A percentile compares a stretch with the other conserved stretches of the same genome.
phyloP scores from a whole-genome alignment of 257 asterid genomes.

The Capsicum rhomboideum region DNA sequence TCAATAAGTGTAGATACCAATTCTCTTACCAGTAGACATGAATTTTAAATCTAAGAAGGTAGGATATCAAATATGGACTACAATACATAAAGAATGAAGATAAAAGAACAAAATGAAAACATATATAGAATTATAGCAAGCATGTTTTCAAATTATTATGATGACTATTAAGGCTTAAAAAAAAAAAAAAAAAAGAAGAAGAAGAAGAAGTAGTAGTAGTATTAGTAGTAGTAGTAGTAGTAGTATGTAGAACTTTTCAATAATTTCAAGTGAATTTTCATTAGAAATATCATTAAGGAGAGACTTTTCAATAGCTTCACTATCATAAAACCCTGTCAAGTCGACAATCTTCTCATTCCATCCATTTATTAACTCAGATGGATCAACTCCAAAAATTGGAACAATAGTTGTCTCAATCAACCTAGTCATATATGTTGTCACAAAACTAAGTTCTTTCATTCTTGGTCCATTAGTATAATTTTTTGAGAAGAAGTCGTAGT shows the following conservation, averaged over 20 bases:
- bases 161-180: neutral
- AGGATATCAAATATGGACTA: neutral
- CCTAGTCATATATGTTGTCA: constrained; percentile 38
- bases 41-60: neutral
- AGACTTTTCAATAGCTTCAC: constrained; percentile 48
- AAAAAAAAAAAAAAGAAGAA: too few species aligned
- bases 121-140: neutral
- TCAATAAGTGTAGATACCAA: neutral
- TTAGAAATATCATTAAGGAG: constrained; percentile 35
- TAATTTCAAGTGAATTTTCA: constrained; percentile 33
- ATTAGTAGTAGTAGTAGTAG: too few species aligned
- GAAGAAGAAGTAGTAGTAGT: too few species aligned
- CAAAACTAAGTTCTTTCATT: constrained; percentile 28
- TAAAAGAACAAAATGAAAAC: neutral
- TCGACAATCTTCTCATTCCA: constrained; percentile 62
- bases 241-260: constrained; percentile 24
- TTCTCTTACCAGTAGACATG: neutral
- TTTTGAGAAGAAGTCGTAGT: neutral
- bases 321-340: constrained; percentile 37
- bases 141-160: neutral
- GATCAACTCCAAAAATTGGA: constrained; percentile 59
- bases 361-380: constrained; percentile 41
- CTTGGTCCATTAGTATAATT: constrained; percentile 1
- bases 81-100: too few species aligned
- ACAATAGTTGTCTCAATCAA: constrained; percentile 53